Conservation (phyloP, 78 protist species). For the Isochrysis galbana region DNA sequence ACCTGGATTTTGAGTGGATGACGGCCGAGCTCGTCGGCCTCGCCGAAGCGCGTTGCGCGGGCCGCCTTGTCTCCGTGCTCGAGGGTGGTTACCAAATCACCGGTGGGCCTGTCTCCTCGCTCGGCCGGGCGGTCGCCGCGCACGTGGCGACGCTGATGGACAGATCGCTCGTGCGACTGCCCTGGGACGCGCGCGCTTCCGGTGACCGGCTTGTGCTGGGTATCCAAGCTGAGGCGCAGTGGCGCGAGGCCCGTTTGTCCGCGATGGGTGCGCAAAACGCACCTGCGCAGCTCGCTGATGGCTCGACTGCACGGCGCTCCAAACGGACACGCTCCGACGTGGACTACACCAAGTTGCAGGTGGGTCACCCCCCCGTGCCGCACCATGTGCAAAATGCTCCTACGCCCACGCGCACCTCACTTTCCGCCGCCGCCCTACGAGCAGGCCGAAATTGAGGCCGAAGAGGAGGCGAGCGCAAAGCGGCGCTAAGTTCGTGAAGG, state of each 20-base stretch:
- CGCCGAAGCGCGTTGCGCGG: not conserved
- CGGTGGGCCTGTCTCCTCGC: not conserved
- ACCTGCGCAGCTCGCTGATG: not conserved
- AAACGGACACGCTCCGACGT: not conserved
- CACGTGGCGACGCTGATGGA: not conserved
- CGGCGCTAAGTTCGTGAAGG: too few relatives aligned
- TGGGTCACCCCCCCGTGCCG: too few relatives aligned
- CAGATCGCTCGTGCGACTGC: not conserved
- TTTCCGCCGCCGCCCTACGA: too few relatives aligned
- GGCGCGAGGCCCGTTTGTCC: not conserved
- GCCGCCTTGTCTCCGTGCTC: not conserved
- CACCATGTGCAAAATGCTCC: too few relatives aligned
- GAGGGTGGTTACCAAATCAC: constrained; percentile 3
- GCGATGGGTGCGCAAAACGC: not conserved
- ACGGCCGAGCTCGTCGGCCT: not conserved
- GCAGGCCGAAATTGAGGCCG: not conserved
- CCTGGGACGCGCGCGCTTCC: not conserved
- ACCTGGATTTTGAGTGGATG: not conserved
- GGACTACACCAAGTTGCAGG: not conserved
- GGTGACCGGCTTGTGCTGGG: not conserved
- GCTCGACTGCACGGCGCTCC: not conserved
- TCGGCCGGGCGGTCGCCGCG: constrained; percentile 1
- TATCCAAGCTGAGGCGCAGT: not conserved
- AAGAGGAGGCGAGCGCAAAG: not conserved
- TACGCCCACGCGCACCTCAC: too few relatives aligned